Base-by-base conservation (phyloP, 2,329 filamentous ascomycete genomes). In the Apiospora koreana region DNA sequence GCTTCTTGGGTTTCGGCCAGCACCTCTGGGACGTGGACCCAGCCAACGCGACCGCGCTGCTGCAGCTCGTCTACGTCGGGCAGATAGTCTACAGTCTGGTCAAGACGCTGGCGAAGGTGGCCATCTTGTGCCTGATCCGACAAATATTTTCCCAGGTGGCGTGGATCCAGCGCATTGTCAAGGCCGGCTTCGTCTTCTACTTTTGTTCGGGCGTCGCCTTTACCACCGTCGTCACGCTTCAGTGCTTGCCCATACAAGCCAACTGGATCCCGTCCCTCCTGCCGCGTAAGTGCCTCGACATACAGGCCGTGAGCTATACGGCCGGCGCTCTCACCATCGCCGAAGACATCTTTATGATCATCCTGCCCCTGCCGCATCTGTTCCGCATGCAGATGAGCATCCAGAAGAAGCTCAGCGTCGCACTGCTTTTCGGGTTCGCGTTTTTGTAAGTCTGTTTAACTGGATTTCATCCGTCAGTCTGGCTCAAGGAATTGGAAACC, bases 251-350 rank as follows among this genome's bases (percentile, higher is more conserved):
- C 0, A 62, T 74, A 1, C 65, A 71, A 7, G 72, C 73, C 1
- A 41, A 69, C 2, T 76, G 74, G 74, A 71, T 74, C 16, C 69
- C 70, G 18, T 70, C 68, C 54, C 66, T 70, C n/a, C 14, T 21
- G 18, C 18, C 67, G 16, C n/a, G 48, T 5, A 81, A 81, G 43
- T 92, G 91, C 76, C 88, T 85, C 65, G 86, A 91, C 76, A 88
- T 90, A 48, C 83, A 91, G 69, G 90, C 88, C 1, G 83, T 92
- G 45, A 91, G 91, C 74, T 87, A 92, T 12, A 88, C 89, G 7
- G 92, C 89, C 1, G 88, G 90, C 1, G 90, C 89, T 0, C 84
- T 92, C 68, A 92, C 92, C 79, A 90, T 93, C 73, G 87, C 91
- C 69, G 92, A 91, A 23, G 91, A 93, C 73, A 80, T 92, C 43